Evolutionary conservation across 148 eudicot genomes (phyloP), one percentile per base, ranked within the genome.

Genomic region (Vaccinium macrocarpon): DNA sequence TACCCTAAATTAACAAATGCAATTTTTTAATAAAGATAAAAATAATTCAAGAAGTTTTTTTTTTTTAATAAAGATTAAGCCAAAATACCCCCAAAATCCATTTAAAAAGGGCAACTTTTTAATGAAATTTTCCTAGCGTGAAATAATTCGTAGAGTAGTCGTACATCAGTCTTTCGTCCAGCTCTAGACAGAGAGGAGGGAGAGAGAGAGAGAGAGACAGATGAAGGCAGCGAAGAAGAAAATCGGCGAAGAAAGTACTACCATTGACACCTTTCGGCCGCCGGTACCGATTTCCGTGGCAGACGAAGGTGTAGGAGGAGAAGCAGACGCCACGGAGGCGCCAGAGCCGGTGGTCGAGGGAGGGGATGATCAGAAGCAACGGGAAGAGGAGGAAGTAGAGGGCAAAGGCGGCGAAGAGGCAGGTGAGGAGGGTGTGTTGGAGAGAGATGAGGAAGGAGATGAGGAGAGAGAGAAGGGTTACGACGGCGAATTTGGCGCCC

Each of bases 141-240:
- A 42, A 42, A 42, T 42, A 42, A 42, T 32, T 32, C 32, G 32
- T 32, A 0, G 5, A 38, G 8, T 49, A 49, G 73, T 68, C 35
- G 42, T 13, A 13, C 38, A 4, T 5, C 3, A 68, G 76, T 72
- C 76, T 6, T 16, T 72, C 21, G 48, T 27, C 50, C 50, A 72
- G 76, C 76, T 72, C 35, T 8, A 78, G 35, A 11, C 14, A 13
- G 23, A 8, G 13, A 16, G 49, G 4, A 35, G 52, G 79, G 82
- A 70, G 11, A 75, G 12, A 14, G 2, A 29, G 50, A 21, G 38
- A 56, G 51, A 35, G 71, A 84, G 82, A 79, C 82, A 84, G 52
- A 79, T 79, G 82, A 79, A 84, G 50, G 82, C 68, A 25, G 70
- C 55, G 78, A 79, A 70, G 78, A 84, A 79, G 82, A 84, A 79